Evolutionary conservation across 1,284 basidiomycete species (phyloP), one percentile per base, ranked within the genome.

Genomic region (Coriolopsis trogii): DNA sequence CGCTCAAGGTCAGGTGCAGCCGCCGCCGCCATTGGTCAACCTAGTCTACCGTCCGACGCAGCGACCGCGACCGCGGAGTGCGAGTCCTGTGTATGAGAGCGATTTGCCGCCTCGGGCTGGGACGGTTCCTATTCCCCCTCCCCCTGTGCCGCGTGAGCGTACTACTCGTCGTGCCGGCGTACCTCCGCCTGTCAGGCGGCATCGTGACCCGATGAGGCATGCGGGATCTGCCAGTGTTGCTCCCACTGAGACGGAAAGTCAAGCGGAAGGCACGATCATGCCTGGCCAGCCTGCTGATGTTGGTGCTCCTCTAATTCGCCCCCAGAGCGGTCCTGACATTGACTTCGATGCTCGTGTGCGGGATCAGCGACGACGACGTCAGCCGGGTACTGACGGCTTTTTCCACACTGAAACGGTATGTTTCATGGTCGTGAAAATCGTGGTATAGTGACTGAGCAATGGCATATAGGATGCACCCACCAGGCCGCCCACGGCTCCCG

Each of bases 1-100:
- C 0, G 68, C 73, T 12, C 70, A 71, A 13, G 67, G 70, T 16
- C 69, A 70, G 6, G 71, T 79, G 10, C 76, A 80, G 46, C 69
- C 69, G 0, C 82, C 84, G 9, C 85, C 85, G 0, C 67, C 72
- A 1, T 62, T 87, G 6, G 71, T 79, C 3, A 78, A 79, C 0
- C 78, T 88, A 46, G 67, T 71, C 3, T 85, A 82, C 59, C 76
- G 77, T 34, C 82, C 80, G 15, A 70, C 63, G 62, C 76, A 67
- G 34, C 65, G 68, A 56, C 57, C 68, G 3, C 67, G 79, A 31
- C 76, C 74, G 23, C 72, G 77, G 26, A 80, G 79, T 42, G 61
- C 71, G 4, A 80, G 76, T 49, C 79, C 74, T 0, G 65, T 69
- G 2, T 64, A 68, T 23, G 67, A 65, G 45, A 55, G 59, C 2